Evolutionary conservation across 805 yeast genomes (phyloP).

Genomic region (Candida takata): DNA sequence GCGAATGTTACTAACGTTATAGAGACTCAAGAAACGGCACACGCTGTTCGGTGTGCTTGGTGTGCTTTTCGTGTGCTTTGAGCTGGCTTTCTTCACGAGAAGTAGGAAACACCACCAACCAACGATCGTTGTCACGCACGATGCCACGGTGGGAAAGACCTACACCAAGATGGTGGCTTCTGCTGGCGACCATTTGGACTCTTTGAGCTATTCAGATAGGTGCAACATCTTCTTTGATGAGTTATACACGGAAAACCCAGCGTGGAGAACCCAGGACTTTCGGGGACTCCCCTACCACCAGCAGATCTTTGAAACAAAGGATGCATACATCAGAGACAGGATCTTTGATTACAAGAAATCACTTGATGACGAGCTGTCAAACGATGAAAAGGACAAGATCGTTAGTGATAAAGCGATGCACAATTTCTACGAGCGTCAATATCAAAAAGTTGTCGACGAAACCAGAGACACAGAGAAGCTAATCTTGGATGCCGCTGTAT

Average conservation of each 20-base stretch:
- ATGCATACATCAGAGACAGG: slow-evolving; percentile 11
- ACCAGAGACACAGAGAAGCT: slow-evolving; percentile 18
- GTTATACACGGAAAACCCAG: slow-evolving; percentile 15
- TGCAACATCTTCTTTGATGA: slow-evolving; percentile 26
- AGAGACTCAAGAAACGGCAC: too few relatives aligned
- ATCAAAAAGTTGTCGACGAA: slow-evolving; percentile 13
- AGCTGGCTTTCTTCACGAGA: slow-evolving; percentile 2
- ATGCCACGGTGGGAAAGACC: neutral
- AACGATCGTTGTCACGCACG: neutral
- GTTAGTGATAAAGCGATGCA: slow-evolving; percentile 12
- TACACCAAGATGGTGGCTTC: neutral
- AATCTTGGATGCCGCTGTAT: slow-evolving; percentile 21
- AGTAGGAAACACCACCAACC: neutral
- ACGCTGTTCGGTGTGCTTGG: neutral
- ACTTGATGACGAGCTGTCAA: slow-evolving; percentile 4
- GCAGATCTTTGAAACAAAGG: slow-evolving; percentile 17
- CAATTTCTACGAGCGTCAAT: slow-evolving; percentile 11
- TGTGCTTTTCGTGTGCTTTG: slow-evolving; percentile 1
- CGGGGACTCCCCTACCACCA: slow-evolving; percentile 14
- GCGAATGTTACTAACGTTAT: too few relatives aligned
- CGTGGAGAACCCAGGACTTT: slow-evolving; percentile 20
- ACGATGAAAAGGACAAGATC: slow-evolving; percentile 11
- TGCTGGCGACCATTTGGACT: neutral
- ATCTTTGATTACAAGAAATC: slow-evolving; percentile 10
- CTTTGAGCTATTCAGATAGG: slow-evolving; percentile 15